Percentiles rank a stretch among this genome's conserved stretches.
Conservation (phyloP, 345 rosid species). For the Aegle marmelos region DNA sequence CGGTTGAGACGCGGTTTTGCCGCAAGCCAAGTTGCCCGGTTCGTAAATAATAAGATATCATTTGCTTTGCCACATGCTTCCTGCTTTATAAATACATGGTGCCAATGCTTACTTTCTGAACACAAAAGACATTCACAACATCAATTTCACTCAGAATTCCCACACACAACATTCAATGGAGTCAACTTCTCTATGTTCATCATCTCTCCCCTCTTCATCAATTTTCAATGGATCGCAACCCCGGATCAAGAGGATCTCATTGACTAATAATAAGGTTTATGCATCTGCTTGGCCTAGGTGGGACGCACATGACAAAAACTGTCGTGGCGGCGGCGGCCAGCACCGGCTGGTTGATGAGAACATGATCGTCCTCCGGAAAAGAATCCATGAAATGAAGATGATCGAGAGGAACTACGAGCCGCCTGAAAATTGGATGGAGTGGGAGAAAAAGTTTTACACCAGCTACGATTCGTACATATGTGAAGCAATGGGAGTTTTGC, state of each 20-base stretch:
- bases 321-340: not conserved
- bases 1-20: conserved; percentile 2
- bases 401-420: conserved; percentile 65
- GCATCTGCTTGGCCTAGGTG: not conserved
- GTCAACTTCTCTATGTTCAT: not conserved
- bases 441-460: conserved; percentile 60
- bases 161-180: not conserved
- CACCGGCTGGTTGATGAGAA: conserved; percentile 46
- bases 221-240: not conserved
- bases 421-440: conserved; percentile 62
- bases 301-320: not conserved
- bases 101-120: not conserved
- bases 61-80: not conserved
- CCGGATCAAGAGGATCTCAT: not conserved
- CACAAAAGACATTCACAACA: not conserved
- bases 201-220: not conserved
- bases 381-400: conserved; percentile 63
- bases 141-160: not conserved
- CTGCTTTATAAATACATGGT: not conserved
- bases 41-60: not conserved
- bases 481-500: conserved; percentile 44
- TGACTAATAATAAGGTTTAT: not conserved
- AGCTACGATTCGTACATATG: conserved; percentile 51
- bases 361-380: conserved; percentile 58
- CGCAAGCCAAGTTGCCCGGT: not conserved